These are phyloP conservation scores for Xanthoparmelia taractica DNA, from an alignment of 495 filamentous ascomycete species.

Conservation along the genomic window DNA sequence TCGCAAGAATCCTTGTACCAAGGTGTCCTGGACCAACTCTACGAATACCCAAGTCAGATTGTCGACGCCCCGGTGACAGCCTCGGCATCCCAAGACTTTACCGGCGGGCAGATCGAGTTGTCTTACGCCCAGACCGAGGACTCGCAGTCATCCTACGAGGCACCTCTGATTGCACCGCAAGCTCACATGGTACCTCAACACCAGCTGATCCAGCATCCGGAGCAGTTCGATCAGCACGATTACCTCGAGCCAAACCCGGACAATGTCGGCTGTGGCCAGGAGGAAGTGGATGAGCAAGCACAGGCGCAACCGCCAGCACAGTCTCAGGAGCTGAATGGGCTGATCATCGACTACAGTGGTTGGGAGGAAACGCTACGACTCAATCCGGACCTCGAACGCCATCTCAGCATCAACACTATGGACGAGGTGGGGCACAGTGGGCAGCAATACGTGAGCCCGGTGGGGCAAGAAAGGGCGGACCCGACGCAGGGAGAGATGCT, in stretches of 20 bases:
- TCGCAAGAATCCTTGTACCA: slow-evolving; percentile 12
- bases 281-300: neutral
- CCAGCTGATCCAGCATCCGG: slow-evolving; percentile 14
- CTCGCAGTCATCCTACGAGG: slow-evolving; percentile 3
- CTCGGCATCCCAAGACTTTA: slow-evolving; percentile 11
- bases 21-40: neutral
- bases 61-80: neutral
- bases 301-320: neutral
- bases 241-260: neutral
- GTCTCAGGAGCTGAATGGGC: slow-evolving; percentile 1
- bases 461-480: neutral
- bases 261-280: neutral
- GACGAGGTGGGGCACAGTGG: neutral
- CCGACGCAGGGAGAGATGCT: neutral
- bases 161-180: slow-evolving; percentile 10
- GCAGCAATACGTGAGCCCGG: neutral
- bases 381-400: slow-evolving; percentile 2
- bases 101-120: slow-evolving; percentile 17
- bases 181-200: slow-evolving; percentile 15
- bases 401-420: neutral
- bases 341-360: neutral
- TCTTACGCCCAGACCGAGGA: neutral
- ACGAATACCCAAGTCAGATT: slow-evolving; percentile 6
- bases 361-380: slow-evolving; percentile 10
- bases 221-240: slow-evolving; percentile 10